Evolutionary conservation across 441 rosid genomes (phyloP), one percentile per base, ranked within the genome.

Genomic region (Heliophila coronopifolia): DNA sequence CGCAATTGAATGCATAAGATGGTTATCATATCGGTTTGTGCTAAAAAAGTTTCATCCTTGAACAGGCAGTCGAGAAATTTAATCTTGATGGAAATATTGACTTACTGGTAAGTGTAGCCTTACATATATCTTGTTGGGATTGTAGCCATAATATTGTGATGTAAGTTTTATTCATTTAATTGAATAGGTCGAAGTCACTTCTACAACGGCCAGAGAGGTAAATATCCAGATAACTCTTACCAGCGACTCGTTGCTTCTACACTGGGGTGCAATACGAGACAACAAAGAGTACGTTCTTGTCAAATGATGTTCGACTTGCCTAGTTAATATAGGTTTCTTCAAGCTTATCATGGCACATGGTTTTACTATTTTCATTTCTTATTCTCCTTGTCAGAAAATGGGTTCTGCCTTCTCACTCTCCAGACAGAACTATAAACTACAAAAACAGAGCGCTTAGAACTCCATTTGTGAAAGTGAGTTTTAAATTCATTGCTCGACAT

Each of bases 361-460:
- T 16, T 15, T 56, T 2, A 1, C 8, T 31, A 5, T 32, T 26
- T 13, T 59, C 52, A 18, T 32, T 30, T 58, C 16, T 22, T 40
- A 27, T 58, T 48, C 20, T 49, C 50, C 35, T 9, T 61, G 36
- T 37, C 73, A 92, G 99, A 54, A 86, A 78, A 61, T 92, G 99
- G 99, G 63, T 73, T 23, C 86, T 92, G 66, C 99, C 99, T 41
- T 79, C 86, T 54, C 74, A 57, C 46, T 58, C 42, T 31, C 99
- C 97, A 9, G 79, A 83, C 54, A 96, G 92, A 68, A 83, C 88
- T 52, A 74, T 66, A 77, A 75, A 72, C 60, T 73, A 92, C 66
- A 88, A 92, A 77, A 81, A 88, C 58, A 83, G 79, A 72, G 99
- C 97, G 31, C 86, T 92, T 49, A 79, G 99, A 76, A 78, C 86